Conservation (phyloP, 306 rosid species). For the Pachyrhizus erosus region DNA sequence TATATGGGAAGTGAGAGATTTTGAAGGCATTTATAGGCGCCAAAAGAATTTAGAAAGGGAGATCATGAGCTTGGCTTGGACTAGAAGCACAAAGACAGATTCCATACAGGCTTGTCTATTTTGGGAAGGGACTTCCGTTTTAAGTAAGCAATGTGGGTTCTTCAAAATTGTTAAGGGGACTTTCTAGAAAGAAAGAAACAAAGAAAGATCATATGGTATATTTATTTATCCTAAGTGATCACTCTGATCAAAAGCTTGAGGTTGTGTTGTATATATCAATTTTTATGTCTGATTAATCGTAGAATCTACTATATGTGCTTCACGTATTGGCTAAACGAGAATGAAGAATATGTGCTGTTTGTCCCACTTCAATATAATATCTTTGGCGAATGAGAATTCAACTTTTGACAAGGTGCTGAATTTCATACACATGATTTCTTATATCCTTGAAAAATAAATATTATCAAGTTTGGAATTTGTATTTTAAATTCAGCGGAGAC, state of each 20-base stretch:
- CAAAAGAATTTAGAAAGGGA: not conserved
- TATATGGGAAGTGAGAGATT: constrained; percentile 29
- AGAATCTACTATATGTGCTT: constrained; percentile 57
- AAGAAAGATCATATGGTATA: constrained; percentile 35
- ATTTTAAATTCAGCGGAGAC: constrained; percentile 30
- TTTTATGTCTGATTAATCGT: constrained; percentile 13
- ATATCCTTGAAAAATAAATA: constrained; percentile 34
- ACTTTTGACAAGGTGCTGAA: constrained; percentile 57
- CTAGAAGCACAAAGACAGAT: constrained; percentile 52
- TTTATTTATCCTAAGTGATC: constrained; percentile 40
- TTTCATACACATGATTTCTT: constrained; percentile 52
- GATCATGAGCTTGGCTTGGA: constrained; percentile 30
- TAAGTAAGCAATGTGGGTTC: constrained; percentile 27
- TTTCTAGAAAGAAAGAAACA: not conserved
- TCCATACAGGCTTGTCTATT: constrained; percentile 40
- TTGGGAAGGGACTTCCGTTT: constrained; percentile 48
- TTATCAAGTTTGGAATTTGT: constrained; percentile 37
- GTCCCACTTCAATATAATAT: constrained; percentile 54
- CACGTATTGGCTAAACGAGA: constrained; percentile 50
- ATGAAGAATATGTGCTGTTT: constrained; percentile 54
- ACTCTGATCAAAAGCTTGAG: constrained; percentile 12
- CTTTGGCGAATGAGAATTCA: constrained; percentile 70
- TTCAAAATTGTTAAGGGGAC: constrained; percentile 43
- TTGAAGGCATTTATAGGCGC: constrained; percentile 54
- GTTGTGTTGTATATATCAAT: not conserved